Base-by-base conservation (phyloP, 176 grass and related monocot species). In the Phoenix dactylifera region DNA sequence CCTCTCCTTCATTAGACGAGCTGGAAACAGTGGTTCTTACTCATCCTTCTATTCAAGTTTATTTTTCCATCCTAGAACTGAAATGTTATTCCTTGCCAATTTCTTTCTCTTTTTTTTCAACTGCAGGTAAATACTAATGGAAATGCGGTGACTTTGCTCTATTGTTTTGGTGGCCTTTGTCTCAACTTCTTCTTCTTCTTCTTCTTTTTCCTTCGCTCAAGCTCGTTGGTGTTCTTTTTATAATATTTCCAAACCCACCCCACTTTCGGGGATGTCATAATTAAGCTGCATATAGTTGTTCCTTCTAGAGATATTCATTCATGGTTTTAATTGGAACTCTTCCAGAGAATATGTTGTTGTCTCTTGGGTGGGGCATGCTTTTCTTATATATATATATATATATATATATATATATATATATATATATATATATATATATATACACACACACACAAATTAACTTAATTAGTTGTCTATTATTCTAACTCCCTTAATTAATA, bases 81-180 rank as follows among this genome's bases (percentile, higher is more conserved):
- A 14, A 44, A 9, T 44, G 12, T 44, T 44, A 14, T 44, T 44
- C 5, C 15, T 71, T 35, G 12, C 3, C 14, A 12, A 15, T 4
- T 71, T 60, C 10, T 51, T 58, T 51, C 3, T 32, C n/a, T 22
- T 29, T 32, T 19, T 18, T 29, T 5, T 15, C 24, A 59, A 49
- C 76, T 83, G 68, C 82, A 95, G 89, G 89, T 72, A 95, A 95
- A 89, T 64, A 82, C 48, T 67, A 71, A 78, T 55, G 63, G 60
- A 71, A 60, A 62, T 53, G 51, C 44, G 64, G 63, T 59, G 9
- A 39, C 35, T 12, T 39, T 39, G 7, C 6, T 39, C 1, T 39
- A 2, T 39, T 39, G 35, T 39, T 44, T 71, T 32, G 58, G 48
- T 57, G 18, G 10, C 24, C 81, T 84, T 81, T 72, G 62, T 54